These are phyloP conservation scores for Solanum chilense DNA, from an alignment of 257 asterid species.

Conservation along the genomic window DNA sequence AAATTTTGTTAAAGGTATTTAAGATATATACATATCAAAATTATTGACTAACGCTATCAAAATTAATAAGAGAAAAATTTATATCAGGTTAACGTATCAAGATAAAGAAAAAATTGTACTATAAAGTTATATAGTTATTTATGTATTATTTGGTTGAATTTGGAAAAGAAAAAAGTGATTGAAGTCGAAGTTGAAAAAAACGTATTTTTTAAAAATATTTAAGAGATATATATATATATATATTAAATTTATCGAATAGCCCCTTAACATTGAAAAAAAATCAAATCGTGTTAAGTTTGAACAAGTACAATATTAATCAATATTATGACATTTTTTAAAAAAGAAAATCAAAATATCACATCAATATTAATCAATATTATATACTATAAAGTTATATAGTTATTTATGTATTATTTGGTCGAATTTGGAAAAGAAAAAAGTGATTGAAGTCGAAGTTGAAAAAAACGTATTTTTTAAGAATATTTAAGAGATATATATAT, in stretches of 20 bases:
- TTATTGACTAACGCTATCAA: too few species aligned
- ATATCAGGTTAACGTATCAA: slow-evolving; percentile 13
- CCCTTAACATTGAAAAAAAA: background rate
- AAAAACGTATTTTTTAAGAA: too few species aligned
- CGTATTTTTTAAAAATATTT: background rate
- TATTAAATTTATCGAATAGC: background rate
- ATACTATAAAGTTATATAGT: too few species aligned
- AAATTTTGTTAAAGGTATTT: background rate
- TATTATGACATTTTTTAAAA: background rate
- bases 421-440: background rate
- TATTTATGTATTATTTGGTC: background rate
- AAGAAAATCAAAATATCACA: background rate
- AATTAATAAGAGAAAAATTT: background rate
- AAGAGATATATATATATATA: background rate
- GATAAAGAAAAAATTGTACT: slow-evolving; percentile 9
- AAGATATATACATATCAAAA: too few species aligned
- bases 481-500: background rate
- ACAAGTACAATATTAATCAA: background rate
- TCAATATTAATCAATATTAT: too few species aligned
- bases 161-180: background rate
- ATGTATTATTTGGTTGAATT: background rate
- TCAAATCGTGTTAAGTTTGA: background rate
- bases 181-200: background rate
- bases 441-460: background rate
- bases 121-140: background rate